Conservation (phyloP, 805 yeast genomes). For the Yarrowia deformans region DNA sequence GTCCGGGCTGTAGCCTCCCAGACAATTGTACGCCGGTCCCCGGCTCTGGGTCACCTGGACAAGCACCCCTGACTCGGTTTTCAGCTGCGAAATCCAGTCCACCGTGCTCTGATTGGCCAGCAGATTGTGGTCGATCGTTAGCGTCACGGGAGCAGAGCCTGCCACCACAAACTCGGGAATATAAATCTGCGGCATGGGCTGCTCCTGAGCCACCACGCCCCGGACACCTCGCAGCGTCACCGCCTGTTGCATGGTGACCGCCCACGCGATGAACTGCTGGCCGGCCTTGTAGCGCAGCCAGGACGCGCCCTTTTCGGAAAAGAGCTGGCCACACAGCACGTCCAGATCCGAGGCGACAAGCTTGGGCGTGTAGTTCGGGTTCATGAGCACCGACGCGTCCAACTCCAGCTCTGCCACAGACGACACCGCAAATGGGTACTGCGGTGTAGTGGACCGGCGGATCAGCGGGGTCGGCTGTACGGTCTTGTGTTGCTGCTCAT, state of each 20-base stretch:
- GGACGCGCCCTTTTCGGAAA: conserved; percentile 46
- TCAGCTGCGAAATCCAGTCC: conserved; percentile 32
- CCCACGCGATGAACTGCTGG: conserved; percentile 45
- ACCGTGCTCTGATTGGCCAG: conserved; percentile 38
- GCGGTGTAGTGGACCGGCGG: conserved; percentile 10
- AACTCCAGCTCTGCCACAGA: conserved; percentile 41
- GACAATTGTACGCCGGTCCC: conserved; percentile 19
- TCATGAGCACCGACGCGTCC: conserved; percentile 46
- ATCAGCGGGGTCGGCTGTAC: conserved; percentile 10
- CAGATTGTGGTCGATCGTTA: neutral
- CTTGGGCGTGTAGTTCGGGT: conserved; percentile 43
- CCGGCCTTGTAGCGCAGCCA: conserved; percentile 46
- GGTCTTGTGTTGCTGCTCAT: conserved; percentile 1
- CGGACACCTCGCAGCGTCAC: conserved; percentile 17
- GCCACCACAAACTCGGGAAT: conserved; percentile 23
- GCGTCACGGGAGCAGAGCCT: neutral
- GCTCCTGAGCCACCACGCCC: neutral
- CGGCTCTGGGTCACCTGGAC: conserved; percentile 22
- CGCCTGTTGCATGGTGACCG: conserved; percentile 29
- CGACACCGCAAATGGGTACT: conserved; percentile 21
- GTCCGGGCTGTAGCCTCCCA: neutral
- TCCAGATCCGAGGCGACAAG: conserved; percentile 43
- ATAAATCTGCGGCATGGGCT: neutral
- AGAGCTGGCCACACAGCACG: conserved; percentile 42
- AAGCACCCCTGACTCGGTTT: conserved; percentile 26